Conservation (phyloP, 441 rosid genomes). For the Erodium trifolium region DNA sequence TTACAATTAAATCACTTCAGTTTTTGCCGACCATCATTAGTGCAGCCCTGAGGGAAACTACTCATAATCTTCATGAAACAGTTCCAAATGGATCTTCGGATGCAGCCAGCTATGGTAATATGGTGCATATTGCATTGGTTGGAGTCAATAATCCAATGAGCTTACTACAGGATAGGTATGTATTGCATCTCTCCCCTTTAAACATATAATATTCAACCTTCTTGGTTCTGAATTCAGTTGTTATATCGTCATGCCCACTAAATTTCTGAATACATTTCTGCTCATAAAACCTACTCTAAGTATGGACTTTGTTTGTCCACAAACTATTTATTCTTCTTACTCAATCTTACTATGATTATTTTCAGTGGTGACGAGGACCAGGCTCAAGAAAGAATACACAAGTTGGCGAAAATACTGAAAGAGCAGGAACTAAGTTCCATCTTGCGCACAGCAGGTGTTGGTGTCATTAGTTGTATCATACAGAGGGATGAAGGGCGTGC, state of each 20-base stretch:
- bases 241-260: neutral
- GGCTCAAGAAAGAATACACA: conserved; percentile 92
- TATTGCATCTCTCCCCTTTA: neutral
- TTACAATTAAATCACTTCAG: conserved; percentile 87
- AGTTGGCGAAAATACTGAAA: conserved; percentile 91
- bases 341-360: conserved; percentile 18
- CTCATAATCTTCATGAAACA: conserved; percentile 46
- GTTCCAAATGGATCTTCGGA: conserved; percentile 32
- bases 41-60: conserved; percentile 79
- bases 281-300: too few species aligned
- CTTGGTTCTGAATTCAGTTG: neutral
- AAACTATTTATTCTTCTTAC: too few species aligned
- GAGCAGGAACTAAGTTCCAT: conserved; percentile 70
- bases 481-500: conserved; percentile 98
- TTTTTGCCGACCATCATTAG: conserved; percentile 60
- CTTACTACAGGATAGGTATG: conserved; percentile 95
- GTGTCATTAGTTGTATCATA: conserved; percentile 93
- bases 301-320: too few species aligned
- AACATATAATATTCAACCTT: neutral
- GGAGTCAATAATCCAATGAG: conserved; percentile 99
- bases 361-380: conserved; percentile 99
- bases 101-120: conserved; percentile 59
- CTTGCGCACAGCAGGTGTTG: conserved; percentile 75
- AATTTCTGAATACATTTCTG: too few species aligned
- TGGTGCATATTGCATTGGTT: conserved; percentile 95